Percentiles rank a stretch among this genome's conserved stretches.
These are phyloP conservation scores for Xylariaceae sp. DNA, from an alignment of 2,329 filamentous ascomycete species.

Conservation along the genomic window DNA sequence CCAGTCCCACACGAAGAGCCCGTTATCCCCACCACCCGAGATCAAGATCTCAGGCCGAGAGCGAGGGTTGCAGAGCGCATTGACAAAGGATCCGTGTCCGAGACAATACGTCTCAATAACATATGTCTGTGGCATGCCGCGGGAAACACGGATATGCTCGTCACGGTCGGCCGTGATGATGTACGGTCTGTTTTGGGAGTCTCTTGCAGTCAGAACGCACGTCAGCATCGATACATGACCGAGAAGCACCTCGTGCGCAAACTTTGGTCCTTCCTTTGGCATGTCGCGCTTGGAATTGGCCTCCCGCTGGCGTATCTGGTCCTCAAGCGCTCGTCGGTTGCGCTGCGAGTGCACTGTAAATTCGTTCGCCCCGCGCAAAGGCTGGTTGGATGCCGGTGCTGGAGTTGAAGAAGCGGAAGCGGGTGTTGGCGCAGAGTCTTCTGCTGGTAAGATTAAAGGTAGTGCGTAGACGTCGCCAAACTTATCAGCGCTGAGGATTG, in stretches of 20 bases:
- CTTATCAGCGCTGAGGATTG: conserved; percentile 87
- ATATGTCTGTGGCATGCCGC: conserved; percentile 81
- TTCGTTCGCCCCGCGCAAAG: conserved; percentile 56
- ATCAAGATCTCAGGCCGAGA: conserved; percentile 68
- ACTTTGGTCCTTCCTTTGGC: conserved; percentile 54
- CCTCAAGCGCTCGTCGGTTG: conserved; percentile 65
- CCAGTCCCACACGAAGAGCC: conserved; percentile 87
- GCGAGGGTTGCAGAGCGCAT: conserved; percentile 71
- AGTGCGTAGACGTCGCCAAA: conserved; percentile 95
- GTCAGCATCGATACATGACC: conserved; percentile 97
- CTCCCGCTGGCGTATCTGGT: conserved; percentile 55
- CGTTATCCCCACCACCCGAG: conserved; percentile 85
- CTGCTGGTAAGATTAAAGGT: conserved; percentile 63
- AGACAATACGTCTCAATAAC: conserved; percentile 90
- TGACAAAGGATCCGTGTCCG: conserved; percentile 86
- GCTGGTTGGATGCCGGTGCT: conserved; percentile 18
- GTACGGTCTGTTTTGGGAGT: conserved; percentile 52
- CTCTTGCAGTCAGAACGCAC: conserved; percentile 64
- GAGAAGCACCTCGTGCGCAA: conserved; percentile 79
- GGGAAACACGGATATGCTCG: conserved; percentile 85
- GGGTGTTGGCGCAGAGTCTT: conserved; percentile 2
- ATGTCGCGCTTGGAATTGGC: conserved; percentile 34
- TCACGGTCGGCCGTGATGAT: conserved; percentile 65
- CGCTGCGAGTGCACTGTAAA: conserved; percentile 69
- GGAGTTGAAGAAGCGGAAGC: conserved; percentile 33